Evolutionary conservation across 495 filamentous ascomycete species (phyloP).

Genomic region (Poronia punctata): DNA sequence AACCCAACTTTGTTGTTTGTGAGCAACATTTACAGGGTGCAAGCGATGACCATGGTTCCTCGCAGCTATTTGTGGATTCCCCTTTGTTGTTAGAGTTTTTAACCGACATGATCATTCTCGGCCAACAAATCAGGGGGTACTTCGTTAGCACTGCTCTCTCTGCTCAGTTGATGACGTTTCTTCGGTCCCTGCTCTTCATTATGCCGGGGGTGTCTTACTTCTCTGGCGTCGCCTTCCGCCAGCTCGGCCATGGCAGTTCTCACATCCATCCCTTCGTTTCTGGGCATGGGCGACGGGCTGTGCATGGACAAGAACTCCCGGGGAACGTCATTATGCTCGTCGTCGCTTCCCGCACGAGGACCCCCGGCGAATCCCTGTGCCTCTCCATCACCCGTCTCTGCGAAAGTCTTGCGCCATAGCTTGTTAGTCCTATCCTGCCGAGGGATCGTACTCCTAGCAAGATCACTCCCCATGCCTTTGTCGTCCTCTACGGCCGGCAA

Average conservation of each 20-base stretch:
- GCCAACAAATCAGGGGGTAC: constrained; percentile 35
- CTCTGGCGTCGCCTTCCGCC: background rate
- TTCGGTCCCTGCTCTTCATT: background rate
- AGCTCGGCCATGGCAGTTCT: background rate
- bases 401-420: constrained; percentile 1
- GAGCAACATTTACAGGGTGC: too few species aligned
- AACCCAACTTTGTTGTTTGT: too few species aligned
- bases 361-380: constrained; percentile 1
- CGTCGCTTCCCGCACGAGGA: constrained; percentile 16
- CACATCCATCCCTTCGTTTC: constrained; percentile 1
- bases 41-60: too few species aligned
- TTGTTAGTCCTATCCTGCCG: constrained; percentile 18
- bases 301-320: constrained; percentile 35
- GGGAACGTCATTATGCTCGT: constrained; percentile 33
- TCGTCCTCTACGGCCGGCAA: constrained; percentile 12
- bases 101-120: constrained; percentile 18
- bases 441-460: constrained; percentile 20
- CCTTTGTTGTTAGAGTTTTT: too few species aligned
- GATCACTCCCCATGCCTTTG: constrained; percentile 15
- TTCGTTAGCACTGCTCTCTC: constrained; percentile 29
- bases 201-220: too few species aligned
- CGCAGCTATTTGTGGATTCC: too few species aligned
- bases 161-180: constrained; percentile 5
- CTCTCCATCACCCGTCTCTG: background rate
- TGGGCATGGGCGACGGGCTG: constrained; percentile 12